Conservation (phyloP, 495 filamentous ascomycete genomes). For the Penicillium simplicissimum region DNA sequence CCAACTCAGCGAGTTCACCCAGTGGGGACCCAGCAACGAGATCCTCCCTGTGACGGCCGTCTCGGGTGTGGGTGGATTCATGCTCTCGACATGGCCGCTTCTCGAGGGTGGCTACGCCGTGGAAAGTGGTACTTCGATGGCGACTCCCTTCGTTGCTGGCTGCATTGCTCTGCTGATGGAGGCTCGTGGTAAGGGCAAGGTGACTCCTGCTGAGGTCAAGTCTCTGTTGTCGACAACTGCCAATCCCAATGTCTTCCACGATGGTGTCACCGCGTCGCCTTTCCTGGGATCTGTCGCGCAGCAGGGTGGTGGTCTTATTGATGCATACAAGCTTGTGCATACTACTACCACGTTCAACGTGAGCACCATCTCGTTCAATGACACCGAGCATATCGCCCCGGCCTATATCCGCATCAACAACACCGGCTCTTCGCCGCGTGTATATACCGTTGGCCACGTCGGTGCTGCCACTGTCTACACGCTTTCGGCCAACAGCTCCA, state of each 20-base stretch:
- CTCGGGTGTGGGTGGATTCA: conserved; percentile 54
- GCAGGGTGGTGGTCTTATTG: conserved; percentile 56
- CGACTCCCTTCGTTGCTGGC: conserved; percentile 54
- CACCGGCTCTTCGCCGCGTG: conserved; percentile 43
- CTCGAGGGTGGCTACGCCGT: conserved; percentile 7
- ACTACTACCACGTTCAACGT: conserved; percentile 52
- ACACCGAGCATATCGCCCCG: conserved; percentile 52
- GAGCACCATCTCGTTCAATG: conserved; percentile 58
- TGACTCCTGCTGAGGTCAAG: conserved; percentile 35
- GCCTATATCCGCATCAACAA: conserved; percentile 54
- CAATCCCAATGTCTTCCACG: conserved; percentile 46
- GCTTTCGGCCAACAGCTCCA: not conserved
- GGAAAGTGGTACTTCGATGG: conserved; percentile 58
- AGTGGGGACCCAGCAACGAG: conserved; percentile 59
- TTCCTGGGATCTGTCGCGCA: conserved; percentile 56
- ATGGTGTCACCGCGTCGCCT: conserved; percentile 38
- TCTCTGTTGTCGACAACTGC: conserved; percentile 40
- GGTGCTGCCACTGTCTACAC: conserved; percentile 1
- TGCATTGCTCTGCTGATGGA: conserved; percentile 54
- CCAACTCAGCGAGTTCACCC: conserved; percentile 51
- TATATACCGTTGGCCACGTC: conserved; percentile 41
- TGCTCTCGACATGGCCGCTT: conserved; percentile 39
- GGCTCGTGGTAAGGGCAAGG: conserved; percentile 33
- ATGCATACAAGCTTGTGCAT: conserved; percentile 58
- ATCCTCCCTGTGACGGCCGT: conserved; percentile 56